A percentile compares a stretch with the other conserved stretches of the same genome.
phyloP scores from a whole-genome alignment of 805 yeast genomes.

The Brettanomyces naardenensis region DNA sequence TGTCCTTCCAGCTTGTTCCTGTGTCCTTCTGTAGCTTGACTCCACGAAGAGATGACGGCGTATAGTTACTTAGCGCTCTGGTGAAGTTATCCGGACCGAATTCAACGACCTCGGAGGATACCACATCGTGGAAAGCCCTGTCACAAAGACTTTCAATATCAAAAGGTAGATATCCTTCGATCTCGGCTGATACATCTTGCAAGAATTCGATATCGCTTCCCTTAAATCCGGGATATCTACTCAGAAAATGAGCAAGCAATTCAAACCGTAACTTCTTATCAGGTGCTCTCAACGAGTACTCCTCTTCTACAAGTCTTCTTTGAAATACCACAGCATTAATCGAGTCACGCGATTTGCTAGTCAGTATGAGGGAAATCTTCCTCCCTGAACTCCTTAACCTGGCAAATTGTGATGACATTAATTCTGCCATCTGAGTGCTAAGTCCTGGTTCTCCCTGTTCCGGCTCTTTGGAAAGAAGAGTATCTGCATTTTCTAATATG shows the following conservation, averaged over 20 bases:
- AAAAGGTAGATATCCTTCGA: conserved; percentile 85
- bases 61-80: conserved; percentile 55
- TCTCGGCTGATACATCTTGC: conserved; percentile 52
- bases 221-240: conserved; percentile 13
- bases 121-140: conserved; percentile 50
- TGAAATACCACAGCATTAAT: conserved; percentile 54
- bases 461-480: conserved; percentile 57
- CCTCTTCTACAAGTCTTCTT: conserved; percentile 64
- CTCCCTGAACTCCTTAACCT: conserved; percentile 38
- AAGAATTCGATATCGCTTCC: conserved; percentile 35
- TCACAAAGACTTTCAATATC: conserved; percentile 70
- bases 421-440: conserved; percentile 60
- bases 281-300: conserved; percentile 58
- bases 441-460: conserved; percentile 49
- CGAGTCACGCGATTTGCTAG: conserved; percentile 57
- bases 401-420: conserved; percentile 37
- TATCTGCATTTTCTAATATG: conserved; percentile 72
- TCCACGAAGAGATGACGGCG: conserved; percentile 79
- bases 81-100: conserved; percentile 33
- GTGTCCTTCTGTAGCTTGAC: conserved; percentile 76
- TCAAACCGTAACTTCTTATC: conserved; percentile 46
- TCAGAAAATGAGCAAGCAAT: conserved; percentile 31
- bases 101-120: conserved; percentile 10
- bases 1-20: conserved; percentile 67
- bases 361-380: conserved; percentile 49